Percentiles rank a stretch among this genome's conserved stretches.
phyloP scores from a whole-genome alignment of 306 rosid species.

The Fragaria vesca region DNA sequence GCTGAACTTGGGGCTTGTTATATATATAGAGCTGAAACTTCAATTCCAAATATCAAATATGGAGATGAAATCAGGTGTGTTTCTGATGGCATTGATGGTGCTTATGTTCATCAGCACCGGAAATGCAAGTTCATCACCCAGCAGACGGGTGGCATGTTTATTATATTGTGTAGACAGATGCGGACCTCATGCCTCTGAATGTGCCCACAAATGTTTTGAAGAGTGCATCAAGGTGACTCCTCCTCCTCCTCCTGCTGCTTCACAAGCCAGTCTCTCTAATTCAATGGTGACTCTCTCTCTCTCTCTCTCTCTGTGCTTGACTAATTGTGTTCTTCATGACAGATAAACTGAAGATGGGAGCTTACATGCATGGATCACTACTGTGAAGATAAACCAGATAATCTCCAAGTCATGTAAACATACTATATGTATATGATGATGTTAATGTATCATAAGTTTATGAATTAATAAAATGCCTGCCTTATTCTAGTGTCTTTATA shows the following conservation, averaged over 20 bases:
- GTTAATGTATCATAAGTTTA: background rate
- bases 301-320: too few relatives aligned
- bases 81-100: background rate
- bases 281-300: background rate
- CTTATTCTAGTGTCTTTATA: background rate
- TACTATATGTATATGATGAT: background rate
- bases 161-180: background rate
- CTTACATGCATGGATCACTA: background rate
- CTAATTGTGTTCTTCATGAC: background rate
- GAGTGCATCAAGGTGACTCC: background rate
- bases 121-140: background rate
- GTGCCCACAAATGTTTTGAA: background rate
- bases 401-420: background rate
- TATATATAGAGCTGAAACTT: too few relatives aligned
- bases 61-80: background rate
- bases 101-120: background rate
- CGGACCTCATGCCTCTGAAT: background rate
- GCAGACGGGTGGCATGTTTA: background rate
- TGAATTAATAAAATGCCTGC: background rate
- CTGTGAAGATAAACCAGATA: background rate
- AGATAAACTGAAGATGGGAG: background rate
- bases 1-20: too few relatives aligned
- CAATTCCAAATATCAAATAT: too few relatives aligned
- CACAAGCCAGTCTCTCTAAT: background rate
- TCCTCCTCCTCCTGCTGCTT: background rate